phyloP scores from a whole-genome alignment of 441 rosid genomes.

The Adansonia rubrostipa region DNA sequence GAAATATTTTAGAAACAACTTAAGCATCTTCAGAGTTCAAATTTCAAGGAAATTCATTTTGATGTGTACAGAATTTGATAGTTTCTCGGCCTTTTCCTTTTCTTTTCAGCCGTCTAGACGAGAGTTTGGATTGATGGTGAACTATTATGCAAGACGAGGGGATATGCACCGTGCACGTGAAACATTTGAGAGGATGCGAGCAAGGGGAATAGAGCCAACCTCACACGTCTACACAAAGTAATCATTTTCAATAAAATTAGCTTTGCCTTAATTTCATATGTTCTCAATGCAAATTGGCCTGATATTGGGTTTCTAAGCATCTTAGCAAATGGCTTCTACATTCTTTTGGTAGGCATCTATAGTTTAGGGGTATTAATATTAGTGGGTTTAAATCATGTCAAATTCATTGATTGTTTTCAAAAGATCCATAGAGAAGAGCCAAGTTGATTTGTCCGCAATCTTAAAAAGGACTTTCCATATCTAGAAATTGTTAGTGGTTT shows the following conservation, averaged over 20 bases:
- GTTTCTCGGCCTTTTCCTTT: slow-evolving; percentile 17
- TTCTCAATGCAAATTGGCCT: slow-evolving; percentile 11
- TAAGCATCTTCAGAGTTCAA: neutral
- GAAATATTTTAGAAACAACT: neutral
- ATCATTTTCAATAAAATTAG: slow-evolving; percentile 26
- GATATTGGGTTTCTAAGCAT: slow-evolving; percentile 19
- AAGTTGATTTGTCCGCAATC: slow-evolving; percentile 2
- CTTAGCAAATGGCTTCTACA: neutral
- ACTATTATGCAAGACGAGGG: slow-evolving; percentile 92
- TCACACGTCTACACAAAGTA: slow-evolving; percentile 91
- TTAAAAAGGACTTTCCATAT: neutral
- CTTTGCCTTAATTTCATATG: slow-evolving; percentile 9
- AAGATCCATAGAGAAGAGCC: slow-evolving; percentile 13
- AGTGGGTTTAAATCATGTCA: slow-evolving; percentile 17
- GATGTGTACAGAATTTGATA: neutral
- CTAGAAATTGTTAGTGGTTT: slow-evolving; percentile 1
- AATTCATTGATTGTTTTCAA: neutral
- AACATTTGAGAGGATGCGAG: slow-evolving; percentile 90
- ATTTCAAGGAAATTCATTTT: neutral
- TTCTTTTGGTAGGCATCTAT: neutral
- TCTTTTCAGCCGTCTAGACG: slow-evolving; percentile 85
- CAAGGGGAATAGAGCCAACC: slow-evolving; percentile 90
- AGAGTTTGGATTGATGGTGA: slow-evolving; percentile 94
- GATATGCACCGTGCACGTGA: slow-evolving; percentile 95
- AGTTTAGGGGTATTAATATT: neutral